A percentile compares a stretch with the other conserved stretches of the same genome.
Evolutionary conservation across 1,284 basidiomycete species (phyloP).

Genomic region (Papiliotrema flavescens): DNA sequence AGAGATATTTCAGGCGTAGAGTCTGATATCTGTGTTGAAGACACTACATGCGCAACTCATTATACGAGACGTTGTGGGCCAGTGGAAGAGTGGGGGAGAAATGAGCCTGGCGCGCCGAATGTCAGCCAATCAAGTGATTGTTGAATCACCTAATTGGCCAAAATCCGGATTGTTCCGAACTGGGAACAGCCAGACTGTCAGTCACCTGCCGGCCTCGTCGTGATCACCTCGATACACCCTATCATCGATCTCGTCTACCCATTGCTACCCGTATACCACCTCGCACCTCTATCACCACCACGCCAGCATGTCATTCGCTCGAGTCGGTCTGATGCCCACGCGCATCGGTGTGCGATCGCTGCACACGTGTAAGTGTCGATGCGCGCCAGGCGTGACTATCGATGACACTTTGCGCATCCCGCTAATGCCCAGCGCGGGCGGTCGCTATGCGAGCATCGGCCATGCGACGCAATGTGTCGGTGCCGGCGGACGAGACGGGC

Average conservation of each 20-base stretch:
- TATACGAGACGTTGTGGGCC: too few species aligned
- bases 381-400: background rate
- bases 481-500: slow-evolving; percentile 43
- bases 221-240: background rate
- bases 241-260: background rate
- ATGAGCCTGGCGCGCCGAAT: background rate
- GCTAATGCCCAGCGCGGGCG: slow-evolving; percentile 25
- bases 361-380: slow-evolving; percentile 35
- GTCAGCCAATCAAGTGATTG: background rate
- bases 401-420: too few species aligned
- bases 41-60: too few species aligned
- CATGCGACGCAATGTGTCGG: slow-evolving; percentile 22
- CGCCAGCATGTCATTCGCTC: slow-evolving; percentile 37
- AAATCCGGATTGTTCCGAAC: too few species aligned
- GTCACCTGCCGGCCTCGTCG: background rate
- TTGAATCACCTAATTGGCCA: too few species aligned
- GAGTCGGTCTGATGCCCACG: slow-evolving; percentile 6
- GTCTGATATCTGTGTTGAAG: too few species aligned
- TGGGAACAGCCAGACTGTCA: too few species aligned
- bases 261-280: background rate
- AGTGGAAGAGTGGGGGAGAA: too few species aligned
- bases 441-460: slow-evolving; percentile 32
- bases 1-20: too few species aligned
- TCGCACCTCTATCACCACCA: slow-evolving; percentile 2
- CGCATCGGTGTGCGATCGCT: slow-evolving; percentile 32